Evolutionary conservation across 495 filamentous ascomycete genomes (phyloP), one percentile per base, ranked within the genome.

Genomic region (Lasiosphaeriaceae sp.): DNA sequence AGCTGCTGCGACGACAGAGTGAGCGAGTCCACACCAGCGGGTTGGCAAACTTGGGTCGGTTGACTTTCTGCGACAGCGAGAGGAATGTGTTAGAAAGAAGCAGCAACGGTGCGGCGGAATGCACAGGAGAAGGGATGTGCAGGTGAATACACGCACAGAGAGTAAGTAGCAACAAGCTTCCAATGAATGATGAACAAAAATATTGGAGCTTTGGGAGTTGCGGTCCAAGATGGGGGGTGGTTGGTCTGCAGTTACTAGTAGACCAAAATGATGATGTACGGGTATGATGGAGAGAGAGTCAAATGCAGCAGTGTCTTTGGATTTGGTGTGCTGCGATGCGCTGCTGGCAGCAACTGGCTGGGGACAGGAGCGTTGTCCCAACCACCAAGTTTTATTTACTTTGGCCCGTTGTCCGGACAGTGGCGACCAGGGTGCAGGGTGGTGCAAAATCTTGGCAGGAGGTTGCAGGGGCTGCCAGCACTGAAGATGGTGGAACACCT

Each of bases 301-400:
- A n/a, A 7, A 43, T 16, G 39, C 19, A 19, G 24, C n/a, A n/a
- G 3, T 12, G 22, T 41, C 43, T 48, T 37, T 24, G 29, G 19
- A 14, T 55, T 55, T 51, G 12, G 14, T 43, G 14, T 43, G 22
- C 24, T 49, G 47, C 29, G 44, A 59, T 55, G 47, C 24, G 43
- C 34, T 61, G 59, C 35, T 61, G 26, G 39, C 14, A 16, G 51
- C 55, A 50, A 44, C 55, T 57, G 59, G 59, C 55, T 62, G 61
- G 46, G 47, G 47, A 44, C 45, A 16, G 37, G 39, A 48, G 47
- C 26, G 59, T 64, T 59, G 53, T 63, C 67, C 67, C 63, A 68
- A 68, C 67, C 66, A 68, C 65, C 67, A 50, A 56, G 56, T 64
- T 66, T 68, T 70, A 64, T 70, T 70, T 67, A 70, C 67, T 64